A percentile compares a stretch with the other conserved stretches of the same genome.
Evolutionary conservation across 1,139 yeast species (phyloP).

Genomic region (Debaryomyces sp.): DNA sequence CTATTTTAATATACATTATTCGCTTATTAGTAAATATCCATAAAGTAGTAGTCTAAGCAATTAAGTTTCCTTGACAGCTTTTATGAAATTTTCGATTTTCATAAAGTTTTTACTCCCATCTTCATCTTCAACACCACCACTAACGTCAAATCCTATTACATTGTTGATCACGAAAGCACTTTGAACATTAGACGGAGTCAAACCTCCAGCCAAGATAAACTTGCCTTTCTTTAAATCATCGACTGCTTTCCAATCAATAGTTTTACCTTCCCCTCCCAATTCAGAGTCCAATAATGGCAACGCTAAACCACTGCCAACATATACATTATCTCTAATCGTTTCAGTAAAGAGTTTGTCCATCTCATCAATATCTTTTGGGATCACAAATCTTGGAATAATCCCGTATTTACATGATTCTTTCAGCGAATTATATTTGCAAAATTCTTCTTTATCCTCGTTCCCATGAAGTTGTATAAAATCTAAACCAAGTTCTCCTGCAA

Average conservation of each 20-base stretch:
- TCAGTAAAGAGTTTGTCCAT: constrained; percentile 24
- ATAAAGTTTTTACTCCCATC: constrained; percentile 65
- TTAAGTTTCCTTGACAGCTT: constrained; percentile 36
- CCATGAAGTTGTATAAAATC: constrained; percentile 94
- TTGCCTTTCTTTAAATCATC: constrained; percentile 39
- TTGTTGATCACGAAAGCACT: constrained; percentile 46
- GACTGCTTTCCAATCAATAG: constrained; percentile 65
- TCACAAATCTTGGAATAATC: constrained; percentile 70
- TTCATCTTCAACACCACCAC: constrained; percentile 91
- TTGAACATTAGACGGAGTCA: constrained; percentile 70
- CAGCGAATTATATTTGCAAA: constrained; percentile 30
- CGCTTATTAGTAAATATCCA: neutral
- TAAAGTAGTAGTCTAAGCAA: neutral
- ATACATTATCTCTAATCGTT: constrained; percentile 11
- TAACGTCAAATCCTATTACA: constrained; percentile 91
- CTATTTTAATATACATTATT: neutral
- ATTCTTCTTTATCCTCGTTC: constrained; percentile 64
- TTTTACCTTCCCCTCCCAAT: constrained; percentile 87
- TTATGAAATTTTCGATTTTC: constrained; percentile 63
- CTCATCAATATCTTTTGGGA: constrained; percentile 50
- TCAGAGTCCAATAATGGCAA: constrained; percentile 82
- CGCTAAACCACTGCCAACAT: constrained; percentile 33
- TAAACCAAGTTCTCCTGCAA: constrained; percentile 51
- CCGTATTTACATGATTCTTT: constrained; percentile 42
- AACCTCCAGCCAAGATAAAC: constrained; percentile 86